Percentiles rank a stretch among this genome's conserved stretches.
These are phyloP conservation scores for Davidsoniella neocaledoniae DNA, from an alignment of 2,329 filamentous ascomycete species.

Conservation along the genomic window DNA sequence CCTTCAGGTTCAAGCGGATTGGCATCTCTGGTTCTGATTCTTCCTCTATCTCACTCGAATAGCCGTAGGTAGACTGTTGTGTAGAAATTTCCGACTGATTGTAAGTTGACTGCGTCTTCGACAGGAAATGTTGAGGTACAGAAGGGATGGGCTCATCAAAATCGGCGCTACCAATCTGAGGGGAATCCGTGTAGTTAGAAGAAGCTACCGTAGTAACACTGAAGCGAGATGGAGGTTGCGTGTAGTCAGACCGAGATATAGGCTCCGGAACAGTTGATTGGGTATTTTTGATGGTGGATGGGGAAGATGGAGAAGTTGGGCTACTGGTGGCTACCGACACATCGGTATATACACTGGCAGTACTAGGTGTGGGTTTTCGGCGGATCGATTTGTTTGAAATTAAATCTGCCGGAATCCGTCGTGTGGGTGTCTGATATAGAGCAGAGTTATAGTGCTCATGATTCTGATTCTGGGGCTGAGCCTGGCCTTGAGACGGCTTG, in stretches of 20 bases:
- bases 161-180: slow-evolving; percentile 22
- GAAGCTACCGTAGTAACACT: slow-evolving; percentile 47
- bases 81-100: not conserved
- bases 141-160: slow-evolving; percentile 23
- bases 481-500: slow-evolving; percentile 14
- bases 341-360: slow-evolving; percentile 10
- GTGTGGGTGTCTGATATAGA: slow-evolving; percentile 6
- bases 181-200: slow-evolving; percentile 27
- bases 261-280: slow-evolving; percentile 13
- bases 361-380: slow-evolving; percentile 27
- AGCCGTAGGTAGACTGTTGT: not conserved
- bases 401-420: slow-evolving; percentile 1
- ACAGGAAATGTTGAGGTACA: slow-evolving; percentile 15
- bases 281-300: not conserved
- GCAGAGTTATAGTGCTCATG: slow-evolving; percentile 1
- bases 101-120: not conserved
- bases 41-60: not conserved
- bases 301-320: not conserved
- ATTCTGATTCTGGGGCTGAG: not conserved
- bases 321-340: not conserved
- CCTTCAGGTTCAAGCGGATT: slow-evolving; percentile 6
- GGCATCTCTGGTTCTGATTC: slow-evolving; percentile 4
- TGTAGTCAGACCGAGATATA: slow-evolving; percentile 20
- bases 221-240: slow-evolving; percentile 42
- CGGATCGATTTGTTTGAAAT: slow-evolving; percentile 23